phyloP scores from a whole-genome alignment of 176 grass and related monocot species.

The Zoysia pacifica region DNA sequence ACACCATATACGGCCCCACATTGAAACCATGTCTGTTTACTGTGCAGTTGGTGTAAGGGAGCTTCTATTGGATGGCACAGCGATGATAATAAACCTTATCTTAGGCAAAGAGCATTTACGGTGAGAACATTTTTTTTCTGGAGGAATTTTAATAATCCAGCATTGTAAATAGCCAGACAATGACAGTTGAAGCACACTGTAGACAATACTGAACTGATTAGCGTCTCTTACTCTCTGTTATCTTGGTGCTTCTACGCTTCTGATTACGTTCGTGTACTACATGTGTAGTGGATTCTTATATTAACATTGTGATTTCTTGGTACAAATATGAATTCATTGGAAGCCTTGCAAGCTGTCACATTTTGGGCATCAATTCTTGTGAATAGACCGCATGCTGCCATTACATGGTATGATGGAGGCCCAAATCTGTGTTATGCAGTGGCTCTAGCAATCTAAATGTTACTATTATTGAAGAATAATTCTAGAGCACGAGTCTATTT shows the following conservation, averaged over 20 bases:
- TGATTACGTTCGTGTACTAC: neutral
- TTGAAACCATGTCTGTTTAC: slow-evolving; percentile 29
- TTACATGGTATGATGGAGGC: too few species aligned
- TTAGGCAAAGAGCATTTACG: slow-evolving; percentile 85
- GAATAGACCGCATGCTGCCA: neutral
- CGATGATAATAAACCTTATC: slow-evolving; percentile 92
- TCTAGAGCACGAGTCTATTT: neutral
- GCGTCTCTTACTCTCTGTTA: neutral
- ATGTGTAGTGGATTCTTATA: neutral
- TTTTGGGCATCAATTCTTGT: neutral
- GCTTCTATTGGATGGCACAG: slow-evolving; percentile 91
- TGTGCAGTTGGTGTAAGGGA: slow-evolving; percentile 88
- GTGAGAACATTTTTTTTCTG: slow-evolving; percentile 32
- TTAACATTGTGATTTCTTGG: neutral
- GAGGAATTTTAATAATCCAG: neutral
- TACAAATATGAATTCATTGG: neutral
- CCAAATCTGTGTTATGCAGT: neutral
- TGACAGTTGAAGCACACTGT: neutral
- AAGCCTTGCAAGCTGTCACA: neutral
- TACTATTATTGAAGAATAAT: neutral
- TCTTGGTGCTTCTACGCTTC: neutral
- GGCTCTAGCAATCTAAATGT: neutral
- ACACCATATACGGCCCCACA: neutral
- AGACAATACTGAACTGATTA: neutral
- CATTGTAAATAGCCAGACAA: too few species aligned